Base-by-base conservation (phyloP, 116 monocot species). In the Iris pallida region DNA sequence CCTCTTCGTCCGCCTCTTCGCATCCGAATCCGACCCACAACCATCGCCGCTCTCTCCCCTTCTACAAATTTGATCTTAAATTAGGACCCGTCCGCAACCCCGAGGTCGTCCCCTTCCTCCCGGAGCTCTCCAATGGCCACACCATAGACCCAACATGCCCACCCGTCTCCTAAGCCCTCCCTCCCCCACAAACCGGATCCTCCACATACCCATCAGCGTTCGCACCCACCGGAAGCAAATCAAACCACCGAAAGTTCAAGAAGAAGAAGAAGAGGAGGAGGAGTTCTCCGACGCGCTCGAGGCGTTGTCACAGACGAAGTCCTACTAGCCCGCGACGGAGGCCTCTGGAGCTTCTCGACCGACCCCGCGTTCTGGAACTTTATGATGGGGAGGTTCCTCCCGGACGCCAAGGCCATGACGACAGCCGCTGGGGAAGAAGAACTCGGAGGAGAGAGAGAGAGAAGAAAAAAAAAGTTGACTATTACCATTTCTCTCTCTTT, bases 361-460 rank as follows among this genome's bases (percentile, higher is more conserved):
- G 84, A 86, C 52, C 82, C 72, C 2, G 71, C 78, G 40, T 78
- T 66, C 0, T 56, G 78, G 19, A 82, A 86, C 53, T 84, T 91
- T 58, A 91, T 95, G 91, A 95, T 95, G 83, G 86, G 66, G 9
- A 68, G 95, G 47, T 95, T 95, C 73, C 78, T 95, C 47, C 84
- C 91, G 0, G 91, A 91, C 0, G 95, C 95, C 8, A 83, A 86
- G 68, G 91, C 91, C 3, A 76, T 91, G 81, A 81, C 83, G 0
- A 53, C 72, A 1, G 75, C 66, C 18, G 77, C 73, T 40, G 20
- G 42, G n/a, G n/a, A n/a, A n/a, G n/a, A n/a, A n/a, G n/a, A n/a
- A n/a, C n/a, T n/a, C n/a, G n/a, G n/a, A n/a, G n/a, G n/a, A n/a
- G n/a, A n/a, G n/a, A n/a, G n/a, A n/a, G n/a, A n/a, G n/a, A n/a